phyloP scores from a whole-genome alignment of 352 stramenopile species.

The Phytophthora ohioensis region DNA sequence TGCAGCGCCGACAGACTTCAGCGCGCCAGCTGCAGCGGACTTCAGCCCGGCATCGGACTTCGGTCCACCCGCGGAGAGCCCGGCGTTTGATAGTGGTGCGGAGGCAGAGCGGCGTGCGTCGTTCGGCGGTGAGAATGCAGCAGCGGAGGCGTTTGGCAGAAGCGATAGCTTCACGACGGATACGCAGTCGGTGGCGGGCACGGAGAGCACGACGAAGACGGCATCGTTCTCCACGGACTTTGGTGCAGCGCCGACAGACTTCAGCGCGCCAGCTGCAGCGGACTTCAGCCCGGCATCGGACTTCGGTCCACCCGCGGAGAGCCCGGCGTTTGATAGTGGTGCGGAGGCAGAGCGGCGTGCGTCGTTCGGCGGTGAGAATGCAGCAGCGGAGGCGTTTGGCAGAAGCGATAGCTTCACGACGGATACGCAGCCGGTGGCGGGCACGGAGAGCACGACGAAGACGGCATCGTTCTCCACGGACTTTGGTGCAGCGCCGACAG shows the following conservation, averaged over 20 bases:
- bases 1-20: neutral
- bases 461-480: too few relatives aligned
- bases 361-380: too few relatives aligned
- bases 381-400: too few relatives aligned
- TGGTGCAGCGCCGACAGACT: neutral
- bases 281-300: slow-evolving; percentile 6
- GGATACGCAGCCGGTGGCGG: too few relatives aligned
- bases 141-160: neutral
- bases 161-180: neutral
- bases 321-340: neutral
- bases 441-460: too few relatives aligned
- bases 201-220: slow-evolving; percentile 1
- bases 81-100: neutral
- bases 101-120: neutral
- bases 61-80: slow-evolving; percentile 1
- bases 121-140: neutral
- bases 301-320: slow-evolving; percentile 11
- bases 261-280: neutral
- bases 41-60: slow-evolving; percentile 8
- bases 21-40: neutral
- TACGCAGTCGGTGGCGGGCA: neutral
- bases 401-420: too few relatives aligned
- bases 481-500: too few relatives aligned
- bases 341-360: neutral
- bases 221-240: slow-evolving; percentile 8